These are phyloP conservation scores for Purpureocillium lavendulum DNA, from an alignment of 2,329 filamentous ascomycete species.

Conservation along the genomic window DNA sequence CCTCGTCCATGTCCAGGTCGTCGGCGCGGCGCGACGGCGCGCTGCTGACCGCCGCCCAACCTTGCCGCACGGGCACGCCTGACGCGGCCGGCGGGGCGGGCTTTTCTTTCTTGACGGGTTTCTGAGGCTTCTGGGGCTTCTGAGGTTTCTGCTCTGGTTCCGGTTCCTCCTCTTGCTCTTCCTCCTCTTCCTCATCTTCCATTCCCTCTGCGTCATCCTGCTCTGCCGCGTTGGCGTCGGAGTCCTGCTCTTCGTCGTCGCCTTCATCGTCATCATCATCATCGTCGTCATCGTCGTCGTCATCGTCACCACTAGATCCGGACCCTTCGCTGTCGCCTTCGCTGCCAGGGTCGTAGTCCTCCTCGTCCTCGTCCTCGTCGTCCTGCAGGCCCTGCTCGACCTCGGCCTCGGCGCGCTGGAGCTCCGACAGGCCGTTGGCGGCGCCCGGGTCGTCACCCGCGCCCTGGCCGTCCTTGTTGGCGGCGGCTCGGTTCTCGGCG, in stretches of 20 bases:
- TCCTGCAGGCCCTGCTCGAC: conserved; percentile 46
- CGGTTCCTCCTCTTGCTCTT: conserved; percentile 9
- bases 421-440: conserved; percentile 35
- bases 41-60: conserved; percentile 21
- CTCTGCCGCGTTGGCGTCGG: conserved; percentile 17
- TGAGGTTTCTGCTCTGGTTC: conserved; percentile 7
- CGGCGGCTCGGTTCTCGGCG: conserved; percentile 48
- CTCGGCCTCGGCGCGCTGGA: conserved; percentile 41
- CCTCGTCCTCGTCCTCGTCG: conserved; percentile 56
- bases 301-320: conserved; percentile 37
- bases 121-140: conserved; percentile 5
- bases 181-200: conserved; percentile 11
- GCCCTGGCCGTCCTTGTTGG: conserved; percentile 34
- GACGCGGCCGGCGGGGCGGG: conserved; percentile 2
- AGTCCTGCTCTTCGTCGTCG: conserved; percentile 16
- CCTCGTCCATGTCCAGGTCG: conserved; percentile 22
- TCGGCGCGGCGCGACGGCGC: conserved; percentile 9
- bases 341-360: conserved; percentile 57
- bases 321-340: conserved; percentile 52
- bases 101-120: conserved; percentile 7
- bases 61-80: conserved; percentile 15
- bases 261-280: conserved; percentile 30
- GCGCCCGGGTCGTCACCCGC: conserved; percentile 25
- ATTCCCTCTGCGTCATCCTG: conserved; percentile 11
- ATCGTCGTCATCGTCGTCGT: conserved; percentile 30